phyloP scores from a whole-genome alignment of 306 rosid genomes.

The Canavalia gladiata region DNA sequence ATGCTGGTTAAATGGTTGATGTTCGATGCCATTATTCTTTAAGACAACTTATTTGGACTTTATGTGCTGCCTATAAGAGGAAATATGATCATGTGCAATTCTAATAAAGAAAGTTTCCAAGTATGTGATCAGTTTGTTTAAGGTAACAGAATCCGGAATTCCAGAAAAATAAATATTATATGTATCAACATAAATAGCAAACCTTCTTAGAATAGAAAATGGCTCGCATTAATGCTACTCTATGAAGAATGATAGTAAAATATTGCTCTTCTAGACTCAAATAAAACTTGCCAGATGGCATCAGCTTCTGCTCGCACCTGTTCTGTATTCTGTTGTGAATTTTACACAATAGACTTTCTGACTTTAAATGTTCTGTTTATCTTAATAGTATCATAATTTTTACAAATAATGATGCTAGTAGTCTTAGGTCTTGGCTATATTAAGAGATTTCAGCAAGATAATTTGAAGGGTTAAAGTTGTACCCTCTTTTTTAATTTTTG shows the following conservation, averaged over 20 bases:
- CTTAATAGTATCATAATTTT: neutral
- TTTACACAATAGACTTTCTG: neutral
- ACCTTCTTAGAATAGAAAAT: neutral
- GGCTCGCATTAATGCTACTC: neutral
- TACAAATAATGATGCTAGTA: slow-evolving; percentile 15
- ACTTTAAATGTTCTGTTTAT: neutral
- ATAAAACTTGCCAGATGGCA: slow-evolving; percentile 5
- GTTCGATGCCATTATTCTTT: neutral
- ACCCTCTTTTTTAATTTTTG: neutral
- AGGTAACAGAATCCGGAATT: neutral
- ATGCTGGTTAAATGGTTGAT: slow-evolving; percentile 6
- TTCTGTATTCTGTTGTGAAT: slow-evolving; percentile 3
- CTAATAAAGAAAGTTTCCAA: neutral
- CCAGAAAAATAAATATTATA: neutral
- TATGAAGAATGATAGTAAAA: neutral
- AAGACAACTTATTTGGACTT: neutral
- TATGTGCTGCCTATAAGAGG: neutral
- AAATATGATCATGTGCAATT: neutral
- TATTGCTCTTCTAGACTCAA: neutral
- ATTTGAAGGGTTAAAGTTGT: slow-evolving; percentile 13
- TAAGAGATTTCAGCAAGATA: slow-evolving; percentile 3
- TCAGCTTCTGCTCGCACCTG: slow-evolving; percentile 16
- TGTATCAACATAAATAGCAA: neutral
- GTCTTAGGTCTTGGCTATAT: neutral
- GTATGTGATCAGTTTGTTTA: neutral